Base-by-base conservation (phyloP, 2,329 filamentous ascomycete genomes). In the Diaporthe vaccinii region DNA sequence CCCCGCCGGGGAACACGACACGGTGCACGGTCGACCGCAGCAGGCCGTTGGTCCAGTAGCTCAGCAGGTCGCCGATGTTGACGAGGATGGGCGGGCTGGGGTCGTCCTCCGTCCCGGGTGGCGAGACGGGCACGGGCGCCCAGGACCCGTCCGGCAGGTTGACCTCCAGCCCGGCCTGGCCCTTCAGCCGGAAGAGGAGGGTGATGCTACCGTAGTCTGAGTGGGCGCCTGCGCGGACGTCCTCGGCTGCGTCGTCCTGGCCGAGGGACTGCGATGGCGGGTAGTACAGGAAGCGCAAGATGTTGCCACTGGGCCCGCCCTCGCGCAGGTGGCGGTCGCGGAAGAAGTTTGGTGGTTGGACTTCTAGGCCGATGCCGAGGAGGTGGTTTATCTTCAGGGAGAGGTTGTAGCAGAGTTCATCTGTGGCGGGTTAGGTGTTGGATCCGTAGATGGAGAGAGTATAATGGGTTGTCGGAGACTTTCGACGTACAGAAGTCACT, bases 1-100 rank as follows among this genome's bases (percentile, higher is more conserved):
- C 79, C 2, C 89, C 88, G 17, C 77, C 80, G 0, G 87, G 85
- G 78, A 98, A 97, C 0, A 96, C 91, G 41, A 98, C 97, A 15
- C 96, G 88, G 82, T 98, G 97, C 8, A 98, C 91, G 0, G 96
- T 98, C 79, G 93, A 95, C 79, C 95, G 93, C 77, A 98, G 88
- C 62, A 98, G 84, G 0, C 96, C 95, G 78, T 94, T 93, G 1
- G 97, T 98, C 96, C 96, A 98, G 83, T 97, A 97, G 46, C 91
- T 93, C 76, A 93, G 85, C 81, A 93, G 80, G 82, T 93, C 86
- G 84, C 93, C 85, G 84, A 95, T 90, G 87, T 97, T 85, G 92
- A 98, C 83, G 88, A 98, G 83, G 88, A 95, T 95, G 1, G 93
- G 96, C n/a, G 91, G 93, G 55, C 87, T 89, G 12, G 86, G 86